These are phyloP conservation scores for Pezicula radicicola DNA, from an alignment of 2,329 filamentous ascomycete genomes.

Conservation along the genomic window DNA sequence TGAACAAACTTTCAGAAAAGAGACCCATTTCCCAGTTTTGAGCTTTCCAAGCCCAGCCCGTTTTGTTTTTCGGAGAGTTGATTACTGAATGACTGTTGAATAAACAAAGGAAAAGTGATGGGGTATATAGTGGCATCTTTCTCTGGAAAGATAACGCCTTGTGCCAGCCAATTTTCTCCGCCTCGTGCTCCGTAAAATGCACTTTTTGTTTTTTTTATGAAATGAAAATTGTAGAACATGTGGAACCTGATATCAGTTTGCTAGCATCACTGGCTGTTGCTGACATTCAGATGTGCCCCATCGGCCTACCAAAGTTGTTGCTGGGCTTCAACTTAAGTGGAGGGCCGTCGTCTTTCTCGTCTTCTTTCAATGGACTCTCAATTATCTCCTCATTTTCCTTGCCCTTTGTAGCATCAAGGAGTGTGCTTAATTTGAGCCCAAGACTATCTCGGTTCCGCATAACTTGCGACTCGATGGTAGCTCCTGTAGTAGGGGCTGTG, in stretches of 20 bases:
- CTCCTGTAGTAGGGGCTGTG: background rate
- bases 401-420: background rate
- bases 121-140: too few relatives aligned
- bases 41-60: too few relatives aligned
- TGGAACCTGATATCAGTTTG: background rate
- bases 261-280: too few relatives aligned
- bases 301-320: conserved; percentile 24
- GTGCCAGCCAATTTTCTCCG: too few relatives aligned
- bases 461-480: background rate
- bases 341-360: conserved; percentile 20
- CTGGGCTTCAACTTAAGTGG: conserved; percentile 21
- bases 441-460: background rate
- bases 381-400: background rate
- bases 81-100: too few relatives aligned
- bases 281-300: conserved; percentile 19
- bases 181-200: too few relatives aligned
- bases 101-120: too few relatives aligned
- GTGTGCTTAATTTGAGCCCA: background rate
- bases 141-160: too few relatives aligned
- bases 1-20: too few relatives aligned
- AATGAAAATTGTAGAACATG: background rate
- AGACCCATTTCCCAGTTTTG: too few relatives aligned
- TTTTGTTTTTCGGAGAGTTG: too few relatives aligned
- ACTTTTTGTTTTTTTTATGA: background rate
- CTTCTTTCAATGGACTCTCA: conserved; percentile 1